Base-by-base conservation (phyloP, 2,329 filamentous ascomycete species). In the Piedraia hortae region DNA sequence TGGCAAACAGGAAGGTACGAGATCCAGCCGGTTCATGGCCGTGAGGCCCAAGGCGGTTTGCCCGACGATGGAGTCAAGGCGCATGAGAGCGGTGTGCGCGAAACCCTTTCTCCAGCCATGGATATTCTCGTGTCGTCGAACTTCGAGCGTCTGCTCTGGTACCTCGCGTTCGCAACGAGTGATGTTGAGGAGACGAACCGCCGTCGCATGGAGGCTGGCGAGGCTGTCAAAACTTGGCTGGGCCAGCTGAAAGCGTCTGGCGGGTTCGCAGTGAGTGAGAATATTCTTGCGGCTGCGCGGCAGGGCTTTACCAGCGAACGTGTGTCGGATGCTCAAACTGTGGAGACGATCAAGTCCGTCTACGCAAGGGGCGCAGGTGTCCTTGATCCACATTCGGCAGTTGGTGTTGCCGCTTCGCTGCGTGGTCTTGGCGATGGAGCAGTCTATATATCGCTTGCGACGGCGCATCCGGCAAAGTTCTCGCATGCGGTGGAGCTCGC, bases 391-490 rank as follows among this genome's bases (percentile, higher is more conserved):
- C 85, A 97, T 50, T 68, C 77, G 0, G 77, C 85, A 2, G 72
- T 97, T 20, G 85, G 80, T 25, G 59, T 91, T 17, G 58, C 69
- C 10, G 80, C 75, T 1, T 60, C 80, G 0, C 42, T 64, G 24
- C 59, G 78, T 26, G 78, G 74, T 3, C 55, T 73, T 15, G 13
- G 10, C 10, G 21, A 11, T 11, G 17, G 14, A 4, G 47, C 47
- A 13, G 42, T 53, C 19, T 72, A 89, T 43, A 71, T 97, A 36
- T 67, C 77, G 1, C 62, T 97, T 3, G 74, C 80, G 2, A 97
- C 85, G 2, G 85, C 85, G 2, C 85, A 97, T 46, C 82, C 85
- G 0, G 85, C 82, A 29, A 97, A 97, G 47, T 97, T 97, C 39
- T 66, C 71, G 0, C 62, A 63, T 14, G 80, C 80, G 0, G 82